Percentiles rank a stretch among this genome's conserved stretches.
These are phyloP conservation scores for Solanum phureja DNA, from an alignment of 257 asterid genomes.

Conservation along the genomic window DNA sequence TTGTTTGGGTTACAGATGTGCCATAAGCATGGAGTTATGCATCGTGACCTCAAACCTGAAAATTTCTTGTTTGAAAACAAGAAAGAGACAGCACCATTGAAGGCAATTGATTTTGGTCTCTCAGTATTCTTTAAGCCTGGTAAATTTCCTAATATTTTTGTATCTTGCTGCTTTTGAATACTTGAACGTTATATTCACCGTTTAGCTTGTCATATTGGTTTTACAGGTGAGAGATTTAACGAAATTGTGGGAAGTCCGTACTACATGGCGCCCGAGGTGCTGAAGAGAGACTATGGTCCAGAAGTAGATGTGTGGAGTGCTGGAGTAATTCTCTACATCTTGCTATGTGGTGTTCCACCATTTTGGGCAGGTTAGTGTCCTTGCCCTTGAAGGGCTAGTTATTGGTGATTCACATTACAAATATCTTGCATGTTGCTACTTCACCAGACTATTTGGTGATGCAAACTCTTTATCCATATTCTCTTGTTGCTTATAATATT, in stretches of 20 bases:
- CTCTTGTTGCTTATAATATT: not conserved
- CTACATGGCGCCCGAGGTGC: constrained; percentile 49
- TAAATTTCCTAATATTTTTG: not conserved
- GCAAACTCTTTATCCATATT: not conserved
- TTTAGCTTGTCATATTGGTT: not conserved
- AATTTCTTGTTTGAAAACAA: constrained; percentile 35
- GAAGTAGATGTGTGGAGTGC: constrained; percentile 53
- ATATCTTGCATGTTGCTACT: not conserved
- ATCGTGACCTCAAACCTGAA: constrained; percentile 45
- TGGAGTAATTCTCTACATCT: constrained; percentile 41
- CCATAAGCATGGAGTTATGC: constrained; percentile 44
- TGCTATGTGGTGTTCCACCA: constrained; percentile 42
- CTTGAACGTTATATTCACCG: not conserved
- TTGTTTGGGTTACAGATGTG: constrained; percentile 23
- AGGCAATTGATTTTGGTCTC: constrained; percentile 42
- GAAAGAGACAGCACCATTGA: constrained; percentile 36
- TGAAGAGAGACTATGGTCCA: constrained; percentile 39
- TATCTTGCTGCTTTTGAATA: not conserved
- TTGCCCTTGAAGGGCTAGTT: not conserved
- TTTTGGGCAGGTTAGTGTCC: constrained; percentile 37
- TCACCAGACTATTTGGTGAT: not conserved
- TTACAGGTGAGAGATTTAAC: constrained; percentile 27
- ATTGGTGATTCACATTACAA: not conserved
- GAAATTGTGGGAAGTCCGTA: constrained; percentile 47
- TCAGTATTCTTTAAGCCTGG: constrained; percentile 39